Evolutionary conservation across 129 eudicot species (phyloP).

Genomic region (Silybum marianum): DNA sequence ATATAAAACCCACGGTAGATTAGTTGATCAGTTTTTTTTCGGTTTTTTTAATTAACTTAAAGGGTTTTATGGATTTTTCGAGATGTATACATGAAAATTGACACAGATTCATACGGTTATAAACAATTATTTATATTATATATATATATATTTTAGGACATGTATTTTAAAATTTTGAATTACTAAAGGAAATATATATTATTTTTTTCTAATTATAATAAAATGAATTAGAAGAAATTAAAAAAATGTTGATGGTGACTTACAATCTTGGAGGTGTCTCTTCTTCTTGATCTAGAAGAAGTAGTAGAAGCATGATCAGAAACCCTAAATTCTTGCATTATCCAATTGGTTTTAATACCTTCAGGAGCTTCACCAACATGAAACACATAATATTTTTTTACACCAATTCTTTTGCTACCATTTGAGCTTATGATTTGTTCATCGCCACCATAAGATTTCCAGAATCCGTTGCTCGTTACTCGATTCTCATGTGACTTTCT

Average conservation of each 20-base stretch:
- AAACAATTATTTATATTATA: not conserved
- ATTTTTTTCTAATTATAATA: not conserved
- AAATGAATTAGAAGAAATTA: not conserved
- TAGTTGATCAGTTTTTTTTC: no score
- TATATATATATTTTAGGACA: not conserved
- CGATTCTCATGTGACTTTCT: constrained; percentile 54
- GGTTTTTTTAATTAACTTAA: no score
- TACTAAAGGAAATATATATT: not conserved
- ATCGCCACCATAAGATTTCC: constrained; percentile 71
- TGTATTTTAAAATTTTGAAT: not conserved
- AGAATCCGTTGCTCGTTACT: constrained; percentile 63
- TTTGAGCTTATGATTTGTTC: constrained; percentile 61
- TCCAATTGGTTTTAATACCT: constrained; percentile 79
- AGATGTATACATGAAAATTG: not conserved
- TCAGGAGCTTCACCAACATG: constrained; percentile 60
- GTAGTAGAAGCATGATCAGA: constrained; percentile 54
- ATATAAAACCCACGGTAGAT: no score
- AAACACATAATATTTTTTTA: constrained; percentile 63
- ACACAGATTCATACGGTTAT: not conserved
- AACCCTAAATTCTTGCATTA: constrained; percentile 78
- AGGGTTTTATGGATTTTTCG: no score
- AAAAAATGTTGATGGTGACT: constrained; percentile 21
- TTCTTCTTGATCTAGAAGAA: constrained; percentile 50
- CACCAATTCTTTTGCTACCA: constrained; percentile 57
- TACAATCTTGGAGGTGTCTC: constrained; percentile 59